Evolutionary conservation across 371 early-diverging fungal species (phyloP).

Genomic region (Mortierella sp.): DNA sequence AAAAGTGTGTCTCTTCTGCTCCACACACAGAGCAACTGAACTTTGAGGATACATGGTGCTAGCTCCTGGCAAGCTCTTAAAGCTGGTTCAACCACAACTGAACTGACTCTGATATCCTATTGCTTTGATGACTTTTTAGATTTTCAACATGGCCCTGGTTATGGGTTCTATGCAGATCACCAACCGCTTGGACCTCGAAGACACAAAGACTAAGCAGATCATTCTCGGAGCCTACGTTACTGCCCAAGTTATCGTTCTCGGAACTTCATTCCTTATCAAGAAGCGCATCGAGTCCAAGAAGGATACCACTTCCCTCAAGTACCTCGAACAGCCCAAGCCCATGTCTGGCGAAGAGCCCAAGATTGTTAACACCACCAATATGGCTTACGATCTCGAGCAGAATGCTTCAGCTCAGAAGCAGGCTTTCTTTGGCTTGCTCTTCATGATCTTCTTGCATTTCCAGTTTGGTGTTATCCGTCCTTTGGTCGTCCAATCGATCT

Average conservation of each 20-base stretch:
- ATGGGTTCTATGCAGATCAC: constrained; percentile 79
- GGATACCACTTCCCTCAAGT: constrained; percentile 77
- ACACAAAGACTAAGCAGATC: constrained; percentile 67
- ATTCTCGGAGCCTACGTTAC: constrained; percentile 78
- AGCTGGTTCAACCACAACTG: neutral
- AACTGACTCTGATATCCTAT: neutral
- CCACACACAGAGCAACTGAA: neutral
- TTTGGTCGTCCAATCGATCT: constrained; percentile 87
- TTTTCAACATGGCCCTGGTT: constrained; percentile 74
- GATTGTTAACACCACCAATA: constrained; percentile 74
- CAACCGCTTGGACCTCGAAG: constrained; percentile 77
- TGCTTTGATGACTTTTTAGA: constrained; percentile 34
- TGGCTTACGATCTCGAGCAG: constrained; percentile 88
- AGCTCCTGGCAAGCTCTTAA: neutral
- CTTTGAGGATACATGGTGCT: neutral
- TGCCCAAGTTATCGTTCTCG: constrained; percentile 72
- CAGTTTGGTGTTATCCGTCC: constrained; percentile 93
- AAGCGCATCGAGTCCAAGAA: constrained; percentile 73
- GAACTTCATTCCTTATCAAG: constrained; percentile 69
- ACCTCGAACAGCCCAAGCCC: constrained; percentile 68
- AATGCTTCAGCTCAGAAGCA: constrained; percentile 78
- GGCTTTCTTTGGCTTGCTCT: constrained; percentile 72
- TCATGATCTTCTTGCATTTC: constrained; percentile 88
- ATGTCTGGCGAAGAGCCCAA: constrained; percentile 57
- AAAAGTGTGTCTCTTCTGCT: neutral